Evolutionary conservation across 2,329 filamentous ascomycete species (phyloP).

Genomic region (Fusarium zealandicum): DNA sequence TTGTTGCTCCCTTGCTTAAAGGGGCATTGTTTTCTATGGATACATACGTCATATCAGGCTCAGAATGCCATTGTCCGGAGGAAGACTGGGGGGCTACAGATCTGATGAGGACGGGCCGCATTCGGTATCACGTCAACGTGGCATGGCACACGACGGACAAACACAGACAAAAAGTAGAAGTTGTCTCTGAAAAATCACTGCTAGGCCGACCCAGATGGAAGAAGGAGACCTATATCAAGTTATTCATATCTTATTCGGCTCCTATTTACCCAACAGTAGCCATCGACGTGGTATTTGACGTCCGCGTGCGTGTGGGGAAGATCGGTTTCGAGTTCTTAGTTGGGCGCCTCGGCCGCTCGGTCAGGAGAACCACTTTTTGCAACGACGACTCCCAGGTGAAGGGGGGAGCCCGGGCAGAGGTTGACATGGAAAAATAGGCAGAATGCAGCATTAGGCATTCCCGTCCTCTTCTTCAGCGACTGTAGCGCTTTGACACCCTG

Average conservation of each 20-base stretch:
- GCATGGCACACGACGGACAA: conserved; percentile 25
- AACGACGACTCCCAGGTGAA: background rate
- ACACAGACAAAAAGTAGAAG: conserved; percentile 13
- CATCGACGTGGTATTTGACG: too few species aligned
- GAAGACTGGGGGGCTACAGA: too few species aligned
- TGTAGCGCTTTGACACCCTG: background rate
- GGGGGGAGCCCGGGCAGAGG: too few species aligned
- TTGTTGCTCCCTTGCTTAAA: background rate
- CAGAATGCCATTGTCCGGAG: too few species aligned
- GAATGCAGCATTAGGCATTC: background rate
- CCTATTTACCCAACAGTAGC: too few species aligned
- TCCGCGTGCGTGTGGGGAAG: conserved; percentile 22
- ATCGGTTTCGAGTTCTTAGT: conserved; percentile 29
- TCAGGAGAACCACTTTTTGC: conserved; percentile 21
- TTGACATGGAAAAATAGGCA: background rate
- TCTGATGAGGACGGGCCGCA: conserved; percentile 14
- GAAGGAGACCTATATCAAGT: conserved; percentile 25
- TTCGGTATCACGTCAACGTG: conserved; percentile 30
- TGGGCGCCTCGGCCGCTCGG: conserved; percentile 15
- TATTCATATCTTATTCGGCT: background rate
- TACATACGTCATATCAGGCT: too few species aligned
- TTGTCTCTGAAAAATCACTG: background rate
- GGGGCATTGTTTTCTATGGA: background rate
- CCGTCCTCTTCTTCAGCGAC: background rate
- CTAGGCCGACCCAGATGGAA: too few species aligned